Base-by-base conservation (phyloP, 2,329 filamentous ascomycete species). In the Davidsoniella virescens region DNA sequence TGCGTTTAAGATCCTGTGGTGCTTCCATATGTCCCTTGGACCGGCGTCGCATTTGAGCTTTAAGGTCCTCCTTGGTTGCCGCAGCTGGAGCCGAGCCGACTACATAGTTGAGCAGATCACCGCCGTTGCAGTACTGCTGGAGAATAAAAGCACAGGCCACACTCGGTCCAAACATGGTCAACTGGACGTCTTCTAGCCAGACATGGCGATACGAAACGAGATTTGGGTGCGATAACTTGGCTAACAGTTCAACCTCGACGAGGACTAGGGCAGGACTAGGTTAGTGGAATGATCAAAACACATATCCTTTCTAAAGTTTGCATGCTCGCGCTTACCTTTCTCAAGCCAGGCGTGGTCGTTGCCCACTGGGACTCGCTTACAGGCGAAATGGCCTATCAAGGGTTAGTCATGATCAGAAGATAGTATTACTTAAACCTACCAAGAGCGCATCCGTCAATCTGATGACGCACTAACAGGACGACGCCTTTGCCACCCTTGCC, bases 91-190 rank as follows among this genome's bases (percentile, higher is more conserved):
- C 67, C 5, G 80, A 75, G 5, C 82, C 80, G n/a, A 88, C 70
- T 14, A 98, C 78, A 61, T 94, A 93, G 55, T 83, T 80, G 53
- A 94, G 82, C 16, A 98, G 71, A 61, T 98, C 92, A 14, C 92
- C 92, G 1, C 81, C 75, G 61, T 98, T 96, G 67, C 93, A 98
- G 59, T 94, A 98, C 61, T 98, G 88, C 62, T 98, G 92, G 6
- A 98, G 72, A 52, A 98, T 98, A 62, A 94, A 98, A 4, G 90
- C 87, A 59, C 90, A 96, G 9, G 87, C 87, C 1, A 98, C 87
- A 50, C 79, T 87, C 0, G 93, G 92, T 0, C 87, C 84, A 62
- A 98, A 98, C 1, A 77, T 81, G 55, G 76, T 90, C 48, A 94
- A 76, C 57, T 83, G 78, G 49, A 83, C 81, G 62, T 95, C 84